Conservation (phyloP, 768 basidiomycete genomes). For the Leccinum subgranulosum region DNA sequence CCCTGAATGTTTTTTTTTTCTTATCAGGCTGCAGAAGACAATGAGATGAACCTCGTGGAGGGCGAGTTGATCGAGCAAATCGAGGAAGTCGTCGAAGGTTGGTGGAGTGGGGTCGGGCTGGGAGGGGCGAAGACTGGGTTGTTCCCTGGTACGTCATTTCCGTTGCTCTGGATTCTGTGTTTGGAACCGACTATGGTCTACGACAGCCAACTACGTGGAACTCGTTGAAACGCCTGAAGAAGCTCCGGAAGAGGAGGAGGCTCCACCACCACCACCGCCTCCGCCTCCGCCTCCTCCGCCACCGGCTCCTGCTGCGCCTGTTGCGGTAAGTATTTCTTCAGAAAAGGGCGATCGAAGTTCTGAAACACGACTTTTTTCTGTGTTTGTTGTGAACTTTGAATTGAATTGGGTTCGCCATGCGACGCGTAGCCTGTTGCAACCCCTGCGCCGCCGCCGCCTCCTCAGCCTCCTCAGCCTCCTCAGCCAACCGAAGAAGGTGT, state of each 20-base stretch:
- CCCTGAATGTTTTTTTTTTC: background rate
- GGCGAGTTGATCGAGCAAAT: slow-evolving; percentile 81
- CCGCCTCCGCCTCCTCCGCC: slow-evolving; percentile 44
- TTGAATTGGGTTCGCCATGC: background rate
- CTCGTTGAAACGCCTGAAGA: slow-evolving; percentile 50
- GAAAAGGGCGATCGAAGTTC: background rate
- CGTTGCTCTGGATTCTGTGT: background rate
- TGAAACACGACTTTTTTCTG: background rate
- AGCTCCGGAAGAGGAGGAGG: slow-evolving; percentile 36
- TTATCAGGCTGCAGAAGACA: slow-evolving; percentile 72
- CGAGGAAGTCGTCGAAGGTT: slow-evolving; percentile 83
- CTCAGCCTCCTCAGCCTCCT: slow-evolving; percentile 38
- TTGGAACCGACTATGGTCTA: background rate
- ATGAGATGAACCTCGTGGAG: slow-evolving; percentile 78
- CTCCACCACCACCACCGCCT: slow-evolving; percentile 55
- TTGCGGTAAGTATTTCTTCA: slow-evolving; percentile 33
- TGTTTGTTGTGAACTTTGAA: background rate
- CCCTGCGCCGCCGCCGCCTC: slow-evolving; percentile 35
- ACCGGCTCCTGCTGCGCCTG: slow-evolving; percentile 35
- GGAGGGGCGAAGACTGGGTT: slow-evolving; percentile 68
- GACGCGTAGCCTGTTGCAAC: slow-evolving; percentile 29
- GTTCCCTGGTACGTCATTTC: slow-evolving; percentile 68
- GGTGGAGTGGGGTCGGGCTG: slow-evolving; percentile 82
- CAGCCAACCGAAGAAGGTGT: slow-evolving; percentile 58
- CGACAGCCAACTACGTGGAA: slow-evolving; percentile 83